Percentiles rank a stretch among this genome's conserved stretches.
These are phyloP conservation scores for Simmondsia chinensis DNA, from an alignment of 148 eudicot species.

Conservation along the genomic window DNA sequence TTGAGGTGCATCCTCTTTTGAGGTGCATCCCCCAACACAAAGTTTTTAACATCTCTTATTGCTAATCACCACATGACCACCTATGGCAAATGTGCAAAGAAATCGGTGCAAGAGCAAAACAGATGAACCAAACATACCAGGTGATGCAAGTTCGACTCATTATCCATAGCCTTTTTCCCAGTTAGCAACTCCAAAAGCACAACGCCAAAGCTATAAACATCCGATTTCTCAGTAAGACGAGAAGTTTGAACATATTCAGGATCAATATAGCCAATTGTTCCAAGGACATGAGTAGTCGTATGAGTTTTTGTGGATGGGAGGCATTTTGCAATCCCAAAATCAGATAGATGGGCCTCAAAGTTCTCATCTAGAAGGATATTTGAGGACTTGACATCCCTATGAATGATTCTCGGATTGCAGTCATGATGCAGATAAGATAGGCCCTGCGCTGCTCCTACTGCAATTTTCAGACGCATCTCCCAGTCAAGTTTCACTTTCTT, in stretches of 20 bases:
- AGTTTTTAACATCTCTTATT: too few species aligned
- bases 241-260: constrained; percentile 72
- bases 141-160: constrained; percentile 57
- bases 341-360: constrained; percentile 60
- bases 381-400: constrained; percentile 70
- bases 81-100: background rate
- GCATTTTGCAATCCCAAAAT: constrained; percentile 64
- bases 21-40: too few species aligned
- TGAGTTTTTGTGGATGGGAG: constrained; percentile 46
- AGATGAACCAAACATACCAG: constrained; percentile 32
- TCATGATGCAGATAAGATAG: constrained; percentile 74
- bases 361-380: constrained; percentile 60
- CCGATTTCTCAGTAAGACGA: constrained; percentile 57
- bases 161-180: constrained; percentile 60
- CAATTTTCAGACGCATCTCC: constrained; percentile 56
- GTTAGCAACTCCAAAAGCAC: constrained; percentile 65
- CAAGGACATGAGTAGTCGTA: constrained; percentile 56
- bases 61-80: too few species aligned
- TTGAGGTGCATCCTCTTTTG: too few species aligned
- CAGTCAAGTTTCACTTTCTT: constrained; percentile 71
- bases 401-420: constrained; percentile 57
- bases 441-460: constrained; percentile 73
- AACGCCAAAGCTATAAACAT: constrained; percentile 67
- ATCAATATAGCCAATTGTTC: constrained; percentile 72
- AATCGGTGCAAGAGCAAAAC: background rate